Evolutionary conservation across 371 early-diverging fungal genomes (phyloP).

Genomic region (Lichtheimia ramosa): DNA sequence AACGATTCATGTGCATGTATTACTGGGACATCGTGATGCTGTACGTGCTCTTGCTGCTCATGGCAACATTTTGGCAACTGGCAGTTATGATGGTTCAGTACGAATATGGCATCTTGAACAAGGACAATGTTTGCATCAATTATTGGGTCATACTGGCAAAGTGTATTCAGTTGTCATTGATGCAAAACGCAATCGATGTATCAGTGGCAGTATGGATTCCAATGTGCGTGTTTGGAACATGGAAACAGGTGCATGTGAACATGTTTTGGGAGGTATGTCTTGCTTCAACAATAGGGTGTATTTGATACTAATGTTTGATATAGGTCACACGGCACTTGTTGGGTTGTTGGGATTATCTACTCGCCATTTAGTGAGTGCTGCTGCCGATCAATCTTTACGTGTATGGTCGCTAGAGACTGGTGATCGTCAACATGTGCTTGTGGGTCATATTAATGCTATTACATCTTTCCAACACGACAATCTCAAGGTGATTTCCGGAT

Average conservation of each 20-base stretch:
- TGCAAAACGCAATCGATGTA: constrained; percentile 72
- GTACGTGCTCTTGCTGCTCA: constrained; percentile 92
- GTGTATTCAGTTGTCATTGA: constrained; percentile 90
- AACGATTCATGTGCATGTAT: constrained; percentile 45
- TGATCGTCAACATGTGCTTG: constrained; percentile 64
- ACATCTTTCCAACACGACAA: constrained; percentile 95
- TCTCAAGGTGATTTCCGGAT: constrained; percentile 88
- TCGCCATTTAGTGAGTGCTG: constrained; percentile 86
- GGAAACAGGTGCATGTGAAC: constrained; percentile 59
- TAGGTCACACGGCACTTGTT: constrained; percentile 89
- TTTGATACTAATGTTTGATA: too few species aligned
- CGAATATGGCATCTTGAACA: constrained; percentile 87
- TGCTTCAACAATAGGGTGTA: too few species aligned
- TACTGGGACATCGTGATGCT: constrained; percentile 84
- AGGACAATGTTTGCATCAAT: constrained; percentile 60
- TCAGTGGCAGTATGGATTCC: constrained; percentile 95
- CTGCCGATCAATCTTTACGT: constrained; percentile 92
- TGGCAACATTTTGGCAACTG: constrained; percentile 86
- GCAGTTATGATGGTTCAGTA: constrained; percentile 92
- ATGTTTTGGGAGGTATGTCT: too few species aligned
- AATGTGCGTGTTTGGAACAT: constrained; percentile 91
- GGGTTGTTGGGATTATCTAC: constrained; percentile 89
- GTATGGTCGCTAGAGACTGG: constrained; percentile 91
- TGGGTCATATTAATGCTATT: constrained; percentile 82
- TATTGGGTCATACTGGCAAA: constrained; percentile 84